These are phyloP conservation scores for Coemansia pectinata DNA, from an alignment of 192 early-diverging fungal species.

Conservation along the genomic window DNA sequence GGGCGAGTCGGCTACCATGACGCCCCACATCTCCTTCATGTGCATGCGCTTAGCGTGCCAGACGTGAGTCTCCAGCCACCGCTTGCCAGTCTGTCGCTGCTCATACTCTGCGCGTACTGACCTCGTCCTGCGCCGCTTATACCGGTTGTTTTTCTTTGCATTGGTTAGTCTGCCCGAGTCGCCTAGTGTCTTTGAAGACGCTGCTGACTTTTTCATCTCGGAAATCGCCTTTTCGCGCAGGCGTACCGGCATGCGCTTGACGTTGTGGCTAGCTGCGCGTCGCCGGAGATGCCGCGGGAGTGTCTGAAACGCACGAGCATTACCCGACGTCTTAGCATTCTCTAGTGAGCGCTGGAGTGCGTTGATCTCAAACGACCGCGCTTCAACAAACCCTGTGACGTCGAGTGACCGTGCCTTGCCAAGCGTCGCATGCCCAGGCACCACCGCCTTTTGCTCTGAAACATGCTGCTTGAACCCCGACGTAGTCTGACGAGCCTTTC, in stretches of 20 bases:
- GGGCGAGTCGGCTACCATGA: slow-evolving; percentile 67
- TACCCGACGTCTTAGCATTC: slow-evolving; percentile 57
- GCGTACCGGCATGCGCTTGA: slow-evolving; percentile 85
- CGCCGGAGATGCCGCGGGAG: slow-evolving; percentile 88
- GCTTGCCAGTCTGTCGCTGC: slow-evolving; percentile 56
- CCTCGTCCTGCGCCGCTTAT: slow-evolving; percentile 42
- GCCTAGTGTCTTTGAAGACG: slow-evolving; percentile 16
- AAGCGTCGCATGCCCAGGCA: slow-evolving; percentile 19
- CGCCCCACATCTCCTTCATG: slow-evolving; percentile 84
- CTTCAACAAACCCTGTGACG: slow-evolving; percentile 57
- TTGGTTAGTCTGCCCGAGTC: slow-evolving; percentile 21
- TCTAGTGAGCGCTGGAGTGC: slow-evolving; percentile 79
- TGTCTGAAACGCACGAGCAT: slow-evolving; percentile 82
- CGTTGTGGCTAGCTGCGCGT: slow-evolving; percentile 93
- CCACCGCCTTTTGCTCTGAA: neutral
- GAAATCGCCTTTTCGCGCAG: slow-evolving; percentile 73
- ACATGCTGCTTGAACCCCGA: slow-evolving; percentile 7
- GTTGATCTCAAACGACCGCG: slow-evolving; percentile 83
- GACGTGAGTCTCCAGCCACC: slow-evolving; percentile 96
- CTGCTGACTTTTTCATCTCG: slow-evolving; percentile 62
- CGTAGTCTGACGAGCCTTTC: slow-evolving; percentile 11
- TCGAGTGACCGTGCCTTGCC: slow-evolving; percentile 44
- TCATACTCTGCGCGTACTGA: slow-evolving; percentile 37
- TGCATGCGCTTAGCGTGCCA: slow-evolving; percentile 99
- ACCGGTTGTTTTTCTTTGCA: slow-evolving; percentile 32